Evolutionary conservation across 345 rosid species (phyloP), one percentile per base, ranked within the genome.

Genomic region (Geranium brycei): DNA sequence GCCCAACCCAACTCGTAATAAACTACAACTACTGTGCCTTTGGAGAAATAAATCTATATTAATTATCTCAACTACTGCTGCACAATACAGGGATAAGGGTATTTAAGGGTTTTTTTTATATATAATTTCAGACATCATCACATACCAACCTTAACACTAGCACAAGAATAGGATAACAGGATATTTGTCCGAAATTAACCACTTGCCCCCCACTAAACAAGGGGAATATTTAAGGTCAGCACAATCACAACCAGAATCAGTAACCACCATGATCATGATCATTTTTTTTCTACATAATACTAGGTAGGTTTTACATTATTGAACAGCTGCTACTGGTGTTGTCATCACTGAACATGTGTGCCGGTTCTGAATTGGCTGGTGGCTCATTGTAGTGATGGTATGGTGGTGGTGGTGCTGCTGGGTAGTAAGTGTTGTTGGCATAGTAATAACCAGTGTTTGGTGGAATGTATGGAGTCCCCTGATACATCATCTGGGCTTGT

Each of bases 401-500:
- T 3, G 53, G 15, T 8, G 53, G 53, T 47, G 11, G 70, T 7
- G 81, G 80, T 40, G 53, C 47, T 38, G 63, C 68, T 61, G 85
- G 80, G 56, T 28, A 59, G 57, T 77, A 70, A 62, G 76, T 78
- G 66, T 47, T 47, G 53, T 47, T 47, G 53, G 7, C 7, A 47
- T 78, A 78, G 64, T 71, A 82, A 70, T 85, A 88, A 59, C 87
- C 91, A 51, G 87, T 85, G 77, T 58, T 83, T 0, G 86, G 72
- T 59, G 70, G 91, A 61, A 73, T 71, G 55, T 72, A 65, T 7
- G 82, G 76, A 6, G 91, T 74, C 65, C 89, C 77, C 66, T 85
- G 83, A 57, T 85, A 85, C 83, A 82, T 81, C 85, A 88, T 80
- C 66, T 83, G 95, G 0, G 85, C 85, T 63, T 71, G 82, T 56